A percentile compares a stretch with the other conserved stretches of the same genome.
Conservation (phyloP, 2,329 filamentous ascomycete genomes). For the Penicillium sp. region DNA sequence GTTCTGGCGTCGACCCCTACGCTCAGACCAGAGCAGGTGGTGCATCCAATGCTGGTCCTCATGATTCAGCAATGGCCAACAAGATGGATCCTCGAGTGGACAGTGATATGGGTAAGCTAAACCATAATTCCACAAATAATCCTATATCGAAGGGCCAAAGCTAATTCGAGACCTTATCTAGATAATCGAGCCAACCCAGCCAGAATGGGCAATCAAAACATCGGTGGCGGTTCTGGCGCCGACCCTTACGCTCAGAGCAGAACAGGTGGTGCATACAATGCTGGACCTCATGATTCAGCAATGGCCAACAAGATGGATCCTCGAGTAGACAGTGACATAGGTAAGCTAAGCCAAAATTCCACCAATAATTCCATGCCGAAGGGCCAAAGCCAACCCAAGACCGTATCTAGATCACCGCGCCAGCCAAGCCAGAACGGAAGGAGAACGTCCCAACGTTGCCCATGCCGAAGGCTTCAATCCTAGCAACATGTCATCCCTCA, state of each 20-base stretch:
- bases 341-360: conserved; percentile 5
- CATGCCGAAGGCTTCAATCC: background rate
- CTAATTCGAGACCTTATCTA: background rate
- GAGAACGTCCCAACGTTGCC: background rate
- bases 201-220: background rate
- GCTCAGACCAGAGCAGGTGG: background rate
- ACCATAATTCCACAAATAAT: background rate
- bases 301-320: conserved; percentile 54
- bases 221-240: background rate
- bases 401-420: background rate
- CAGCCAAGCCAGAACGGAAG: background rate
- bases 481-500: background rate
- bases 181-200: background rate
- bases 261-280: background rate
- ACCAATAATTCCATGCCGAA: background rate
- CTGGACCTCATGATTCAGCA: conserved; percentile 46
- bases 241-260: background rate
- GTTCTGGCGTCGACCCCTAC: background rate
- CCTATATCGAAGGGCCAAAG: background rate
- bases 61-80: conserved; percentile 49
- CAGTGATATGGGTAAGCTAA: conserved; percentile 17
- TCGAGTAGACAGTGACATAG: conserved; percentile 30
- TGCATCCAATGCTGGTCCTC: conserved; percentile 36
- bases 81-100: conserved; percentile 50
- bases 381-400: background rate